These are phyloP conservation scores for Dothideomycetes sp. DNA, from an alignment of 2,329 filamentous ascomycete genomes.

Conservation along the genomic window DNA sequence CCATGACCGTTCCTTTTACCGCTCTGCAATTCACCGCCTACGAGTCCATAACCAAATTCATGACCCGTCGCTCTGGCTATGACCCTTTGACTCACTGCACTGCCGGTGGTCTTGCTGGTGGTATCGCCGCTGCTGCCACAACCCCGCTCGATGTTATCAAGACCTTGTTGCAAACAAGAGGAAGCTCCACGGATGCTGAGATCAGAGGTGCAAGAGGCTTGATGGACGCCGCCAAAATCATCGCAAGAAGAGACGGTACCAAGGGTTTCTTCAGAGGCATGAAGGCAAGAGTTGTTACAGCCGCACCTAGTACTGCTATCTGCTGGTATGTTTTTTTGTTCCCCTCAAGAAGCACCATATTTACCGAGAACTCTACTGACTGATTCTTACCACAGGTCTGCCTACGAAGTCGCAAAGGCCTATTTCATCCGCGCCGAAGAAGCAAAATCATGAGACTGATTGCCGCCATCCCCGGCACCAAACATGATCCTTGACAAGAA, in stretches of 20 bases:
- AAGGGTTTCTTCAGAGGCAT: slow-evolving; percentile 89
- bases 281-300: slow-evolving; percentile 82
- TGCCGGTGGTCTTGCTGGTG: slow-evolving; percentile 85
- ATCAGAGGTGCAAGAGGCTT: slow-evolving; percentile 79
- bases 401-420: slow-evolving; percentile 60
- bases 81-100: slow-evolving; percentile 90
- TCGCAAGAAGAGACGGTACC: slow-evolving; percentile 75
- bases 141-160: slow-evolving; percentile 98
- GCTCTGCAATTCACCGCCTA: slow-evolving; percentile 96
- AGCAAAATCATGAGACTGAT: slow-evolving; percentile 25
- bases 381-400: slow-evolving; percentile 40
- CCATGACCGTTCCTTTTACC: slow-evolving; percentile 97
- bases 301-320: slow-evolving; percentile 98
- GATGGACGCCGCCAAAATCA: slow-evolving; percentile 65
- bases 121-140: slow-evolving; percentile 84
- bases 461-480: too few species aligned
- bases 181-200: slow-evolving; percentile 70
- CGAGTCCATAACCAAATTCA: slow-evolving; percentile 86
- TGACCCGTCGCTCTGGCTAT: slow-evolving; percentile 73
- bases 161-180: slow-evolving; percentile 89
- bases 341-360: background rate
- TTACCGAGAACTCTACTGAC: slow-evolving; percentile 15
- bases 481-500: too few species aligned
- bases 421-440: slow-evolving; percentile 47
- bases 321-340: slow-evolving; percentile 72